A percentile compares a stretch with the other conserved stretches of the same genome.
These are phyloP conservation scores for Candida yuanshanica DNA, from an alignment of 805 yeast species.

Conservation along the genomic window DNA sequence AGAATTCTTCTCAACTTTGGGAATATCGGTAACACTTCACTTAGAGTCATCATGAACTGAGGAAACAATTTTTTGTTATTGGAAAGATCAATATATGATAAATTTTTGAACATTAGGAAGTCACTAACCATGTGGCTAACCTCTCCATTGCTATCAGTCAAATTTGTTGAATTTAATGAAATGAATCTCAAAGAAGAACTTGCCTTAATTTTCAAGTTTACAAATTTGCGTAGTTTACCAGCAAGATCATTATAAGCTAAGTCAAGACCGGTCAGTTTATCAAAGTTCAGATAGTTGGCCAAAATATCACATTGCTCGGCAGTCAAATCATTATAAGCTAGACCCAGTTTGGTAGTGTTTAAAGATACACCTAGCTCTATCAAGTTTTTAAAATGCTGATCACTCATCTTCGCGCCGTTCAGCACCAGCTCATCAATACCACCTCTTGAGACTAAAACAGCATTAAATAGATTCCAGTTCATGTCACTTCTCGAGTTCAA, in stretches of 20 bases:
- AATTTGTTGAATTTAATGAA: conserved; percentile 63
- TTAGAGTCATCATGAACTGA: conserved; percentile 42
- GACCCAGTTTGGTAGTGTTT: conserved; percentile 60
- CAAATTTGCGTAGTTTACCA: conserved; percentile 27
- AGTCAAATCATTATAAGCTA: conserved; percentile 70
- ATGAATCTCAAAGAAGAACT: conserved; percentile 36
- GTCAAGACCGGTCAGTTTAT: conserved; percentile 62
- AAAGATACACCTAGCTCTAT: conserved; percentile 56
- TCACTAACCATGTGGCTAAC: conserved; percentile 37
- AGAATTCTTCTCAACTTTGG: conserved; percentile 59
- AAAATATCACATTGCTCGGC: conserved; percentile 50
- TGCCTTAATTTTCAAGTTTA: conserved; percentile 20
- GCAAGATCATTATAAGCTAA: conserved; percentile 73
- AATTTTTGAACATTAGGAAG: conserved; percentile 47
- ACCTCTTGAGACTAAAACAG: conserved; percentile 66
- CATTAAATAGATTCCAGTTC: conserved; percentile 80
- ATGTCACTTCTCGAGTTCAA: conserved; percentile 51
- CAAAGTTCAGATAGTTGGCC: conserved; percentile 50
- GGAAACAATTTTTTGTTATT: conserved; percentile 72
- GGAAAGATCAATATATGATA: conserved; percentile 73
- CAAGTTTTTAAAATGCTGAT: conserved; percentile 51
- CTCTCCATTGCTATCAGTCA: conserved; percentile 31
- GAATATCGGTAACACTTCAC: conserved; percentile 65
- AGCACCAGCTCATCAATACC: conserved; percentile 77
- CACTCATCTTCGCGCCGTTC: conserved; percentile 70